Evolutionary conservation across 495 filamentous ascomycete genomes (phyloP).

Genomic region (Penicillium nucicola): DNA sequence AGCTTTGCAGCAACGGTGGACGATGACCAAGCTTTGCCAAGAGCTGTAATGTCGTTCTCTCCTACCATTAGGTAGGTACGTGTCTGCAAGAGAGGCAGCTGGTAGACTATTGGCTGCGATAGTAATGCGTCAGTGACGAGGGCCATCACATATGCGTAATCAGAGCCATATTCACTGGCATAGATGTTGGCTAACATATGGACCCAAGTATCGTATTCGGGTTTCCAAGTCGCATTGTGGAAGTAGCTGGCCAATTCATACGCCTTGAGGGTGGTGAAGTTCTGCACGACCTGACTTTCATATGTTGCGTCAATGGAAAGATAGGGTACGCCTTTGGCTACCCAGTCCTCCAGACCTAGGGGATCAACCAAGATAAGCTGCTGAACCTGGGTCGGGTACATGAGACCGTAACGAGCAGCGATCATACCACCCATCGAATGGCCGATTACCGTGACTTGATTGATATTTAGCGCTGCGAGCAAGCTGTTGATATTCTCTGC

Average conservation of each 20-base stretch:
- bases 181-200: constrained; percentile 15
- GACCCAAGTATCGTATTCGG: constrained; percentile 13
- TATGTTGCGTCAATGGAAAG: constrained; percentile 6
- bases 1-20: constrained; percentile 3
- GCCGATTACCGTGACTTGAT: constrained; percentile 11
- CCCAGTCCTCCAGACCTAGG: constrained; percentile 13
- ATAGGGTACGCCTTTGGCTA: constrained; percentile 12
- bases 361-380: constrained; percentile 17
- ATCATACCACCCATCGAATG: constrained; percentile 21
- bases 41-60: constrained; percentile 4
- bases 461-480: constrained; percentile 9
- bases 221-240: constrained; percentile 9
- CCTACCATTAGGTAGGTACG: constrained; percentile 9
- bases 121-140: constrained; percentile 7
- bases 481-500: constrained; percentile 14
- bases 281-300: constrained; percentile 6
- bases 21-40: constrained; percentile 10
- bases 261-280: constrained; percentile 3
- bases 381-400: constrained; percentile 9
- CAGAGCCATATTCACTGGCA: constrained; percentile 6
- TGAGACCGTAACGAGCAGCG: constrained; percentile 14
- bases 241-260: constrained; percentile 15
- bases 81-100: constrained; percentile 1
- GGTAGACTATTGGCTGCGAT: not conserved
- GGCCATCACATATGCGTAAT: constrained; percentile 13